Base-by-base conservation (phyloP, 495 filamentous ascomycete genomes). In the Hyaloscypha variabilis region DNA sequence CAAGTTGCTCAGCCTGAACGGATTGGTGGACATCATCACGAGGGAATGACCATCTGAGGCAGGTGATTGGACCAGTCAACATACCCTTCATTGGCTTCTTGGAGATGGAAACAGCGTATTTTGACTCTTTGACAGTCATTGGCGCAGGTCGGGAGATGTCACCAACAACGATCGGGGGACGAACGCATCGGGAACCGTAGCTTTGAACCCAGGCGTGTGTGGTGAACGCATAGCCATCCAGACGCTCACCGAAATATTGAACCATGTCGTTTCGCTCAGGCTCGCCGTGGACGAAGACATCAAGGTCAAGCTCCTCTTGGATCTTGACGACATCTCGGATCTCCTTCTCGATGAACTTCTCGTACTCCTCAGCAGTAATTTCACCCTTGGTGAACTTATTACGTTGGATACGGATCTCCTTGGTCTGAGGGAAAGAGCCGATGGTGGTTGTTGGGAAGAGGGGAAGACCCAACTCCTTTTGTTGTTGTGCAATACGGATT, bases 191-290 rank as follows among this genome's bases (percentile, higher is more conserved):
- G 63, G 94, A 97, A 69, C 95, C 95, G 80, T 99, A 99, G 73
- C 85, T 90, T 86, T 99, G 95, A 52, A 99, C 95, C 95, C 95
- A 99, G 71, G 90, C 95, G 81, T 97, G 91, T 76, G 93, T 98
- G 76, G 95, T 99, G 87, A 99, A 99, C 74, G 93, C 93, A 79
- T 98, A 99, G 76, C 95, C 95, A 68, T 92, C 88, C 53, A 99
- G 86, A 69, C 93, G 89, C 87, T 99, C 95, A 78, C 95, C 95
- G 74, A 99, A 99, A 88, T 97, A 99, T 80, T 99, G 95, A 49
- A 99, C 95, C 95, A 99, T 99, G 88, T 99, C 95, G 81, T 98
- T 98, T 79, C 95, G 92, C 86, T 99, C 95, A 58, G 95, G 94
- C 85, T 99, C 95, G 75, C 95, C 95, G 83, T 99, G 95, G 66